A percentile compares a stretch with the other conserved stretches of the same genome.
phyloP scores from a whole-genome alignment of 495 filamentous ascomycete genomes.

The Podospora conica region DNA sequence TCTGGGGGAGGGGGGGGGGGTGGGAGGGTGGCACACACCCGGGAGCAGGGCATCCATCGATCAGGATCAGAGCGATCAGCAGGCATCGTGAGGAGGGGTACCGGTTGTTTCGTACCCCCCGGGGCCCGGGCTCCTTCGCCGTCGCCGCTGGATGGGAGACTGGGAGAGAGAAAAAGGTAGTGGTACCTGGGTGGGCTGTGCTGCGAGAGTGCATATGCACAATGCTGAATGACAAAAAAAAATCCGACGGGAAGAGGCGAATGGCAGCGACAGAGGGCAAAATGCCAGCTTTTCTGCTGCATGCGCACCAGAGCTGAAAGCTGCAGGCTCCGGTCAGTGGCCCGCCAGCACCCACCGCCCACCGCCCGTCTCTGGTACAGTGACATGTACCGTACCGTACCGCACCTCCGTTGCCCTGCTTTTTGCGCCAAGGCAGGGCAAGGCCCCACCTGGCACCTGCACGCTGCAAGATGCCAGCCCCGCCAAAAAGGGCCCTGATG shows the following conservation, averaged over 20 bases:
- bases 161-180: background rate
- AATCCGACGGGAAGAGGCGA: conserved; percentile 29
- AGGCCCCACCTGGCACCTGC: background rate
- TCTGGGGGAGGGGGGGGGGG: background rate
- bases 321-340: conserved; percentile 37
- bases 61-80: background rate
- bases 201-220: conserved; percentile 40
- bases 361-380: conserved; percentile 18
- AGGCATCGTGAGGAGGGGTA: background rate
- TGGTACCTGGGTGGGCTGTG: conserved; percentile 37
- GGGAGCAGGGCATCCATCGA: background rate
- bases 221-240: conserved; percentile 30
- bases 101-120: conserved; percentile 5
- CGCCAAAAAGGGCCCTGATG: background rate
- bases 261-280: conserved; percentile 22
- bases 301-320: conserved; percentile 42
- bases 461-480: background rate
- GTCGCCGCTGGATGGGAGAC: conserved; percentile 10
- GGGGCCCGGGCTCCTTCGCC: background rate
- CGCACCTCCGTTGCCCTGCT: background rate
- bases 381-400: background rate
- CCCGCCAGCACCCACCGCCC: conserved; percentile 34
- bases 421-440: conserved; percentile 1
- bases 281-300: conserved; percentile 12
- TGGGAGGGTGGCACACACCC: background rate